These are phyloP conservation scores for Hypoxylon cercidicola DNA, from an alignment of 495 filamentous ascomycete genomes.

Conservation along the genomic window DNA sequence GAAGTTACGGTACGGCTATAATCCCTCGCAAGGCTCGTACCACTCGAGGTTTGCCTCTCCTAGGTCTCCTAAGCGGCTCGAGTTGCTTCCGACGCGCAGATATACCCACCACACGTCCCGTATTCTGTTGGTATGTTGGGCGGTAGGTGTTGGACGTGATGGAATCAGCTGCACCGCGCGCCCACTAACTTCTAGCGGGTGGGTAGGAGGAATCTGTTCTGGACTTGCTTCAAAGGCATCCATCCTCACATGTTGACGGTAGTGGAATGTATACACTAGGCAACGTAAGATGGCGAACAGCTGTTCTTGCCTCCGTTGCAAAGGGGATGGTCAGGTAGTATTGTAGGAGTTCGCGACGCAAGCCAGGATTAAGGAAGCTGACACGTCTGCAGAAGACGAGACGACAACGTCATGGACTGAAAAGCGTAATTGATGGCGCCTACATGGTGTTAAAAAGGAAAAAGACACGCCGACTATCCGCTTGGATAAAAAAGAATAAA, in stretches of 20 bases:
- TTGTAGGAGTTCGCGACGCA: conserved; percentile 33
- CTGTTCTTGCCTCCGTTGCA: conserved; percentile 7
- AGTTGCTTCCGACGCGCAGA: conserved; percentile 19
- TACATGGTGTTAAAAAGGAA: conserved; percentile 12
- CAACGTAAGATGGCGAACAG: conserved; percentile 37
- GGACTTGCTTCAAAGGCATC: conserved; percentile 8
- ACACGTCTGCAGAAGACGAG: conserved; percentile 24
- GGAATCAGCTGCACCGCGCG: conserved; percentile 18
- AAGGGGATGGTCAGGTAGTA: conserved; percentile 32
- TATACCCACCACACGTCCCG: conserved; percentile 31
- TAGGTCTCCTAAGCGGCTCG: neutral
- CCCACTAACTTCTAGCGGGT: conserved; percentile 10
- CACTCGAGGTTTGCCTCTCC: conserved; percentile 7
- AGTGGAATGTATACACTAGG: conserved; percentile 8
- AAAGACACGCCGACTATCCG: conserved; percentile 14
- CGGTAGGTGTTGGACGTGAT: conserved; percentile 2
- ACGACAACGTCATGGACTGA: conserved; percentile 31
- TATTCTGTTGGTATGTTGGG: conserved; percentile 14
- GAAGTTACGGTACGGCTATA: conserved; percentile 5
- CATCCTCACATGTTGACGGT: conserved; percentile 12
- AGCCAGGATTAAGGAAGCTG: conserved; percentile 35
- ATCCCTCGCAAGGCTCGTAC: conserved; percentile 23
- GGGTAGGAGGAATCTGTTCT: conserved; percentile 21
- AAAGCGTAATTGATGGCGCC: conserved; percentile 22
- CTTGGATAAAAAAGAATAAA: conserved; percentile 9